Conservation (phyloP, 2,329 filamentous ascomycete genomes). For the Lasiodiplodia citricola region DNA sequence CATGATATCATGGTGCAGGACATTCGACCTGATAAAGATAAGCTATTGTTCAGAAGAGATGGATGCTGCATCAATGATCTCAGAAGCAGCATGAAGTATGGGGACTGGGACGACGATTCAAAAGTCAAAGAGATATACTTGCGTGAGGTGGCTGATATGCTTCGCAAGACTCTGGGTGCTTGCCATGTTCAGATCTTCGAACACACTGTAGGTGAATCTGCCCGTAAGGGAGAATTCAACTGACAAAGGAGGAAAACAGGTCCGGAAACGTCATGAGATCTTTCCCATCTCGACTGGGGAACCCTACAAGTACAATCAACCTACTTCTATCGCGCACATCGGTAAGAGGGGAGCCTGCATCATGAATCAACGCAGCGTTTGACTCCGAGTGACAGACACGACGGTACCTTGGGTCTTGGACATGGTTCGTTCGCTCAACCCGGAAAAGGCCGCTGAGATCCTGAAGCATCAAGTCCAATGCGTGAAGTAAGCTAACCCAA, state of each 20-base stretch:
- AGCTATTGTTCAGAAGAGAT: neutral
- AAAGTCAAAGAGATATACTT: neutral
- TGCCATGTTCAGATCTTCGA: neutral
- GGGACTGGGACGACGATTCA: neutral
- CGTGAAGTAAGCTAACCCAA: neutral
- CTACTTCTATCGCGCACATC: neutral
- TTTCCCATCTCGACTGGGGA: neutral
- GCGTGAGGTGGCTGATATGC: neutral
- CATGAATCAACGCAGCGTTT: neutral
- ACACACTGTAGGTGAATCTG: neutral
- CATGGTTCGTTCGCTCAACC: neutral
- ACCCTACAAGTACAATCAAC: neutral
- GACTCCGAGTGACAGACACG: neutral
- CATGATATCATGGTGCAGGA: neutral
- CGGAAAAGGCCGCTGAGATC: neutral
- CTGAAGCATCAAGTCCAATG: neutral
- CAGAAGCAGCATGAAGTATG: neutral
- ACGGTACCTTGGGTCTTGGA: neutral
- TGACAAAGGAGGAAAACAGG: neutral
- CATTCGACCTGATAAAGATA: neutral
- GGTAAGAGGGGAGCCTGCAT: neutral
- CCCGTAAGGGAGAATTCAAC: fast-evolving
- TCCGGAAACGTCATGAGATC: neutral
- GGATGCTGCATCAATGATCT: neutral
- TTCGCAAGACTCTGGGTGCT: neutral